Percentiles rank a stretch among this genome's conserved stretches.
Conservation (phyloP, 2,329 filamentous ascomycete genomes). For the Colletotrichum graminicola region DNA sequence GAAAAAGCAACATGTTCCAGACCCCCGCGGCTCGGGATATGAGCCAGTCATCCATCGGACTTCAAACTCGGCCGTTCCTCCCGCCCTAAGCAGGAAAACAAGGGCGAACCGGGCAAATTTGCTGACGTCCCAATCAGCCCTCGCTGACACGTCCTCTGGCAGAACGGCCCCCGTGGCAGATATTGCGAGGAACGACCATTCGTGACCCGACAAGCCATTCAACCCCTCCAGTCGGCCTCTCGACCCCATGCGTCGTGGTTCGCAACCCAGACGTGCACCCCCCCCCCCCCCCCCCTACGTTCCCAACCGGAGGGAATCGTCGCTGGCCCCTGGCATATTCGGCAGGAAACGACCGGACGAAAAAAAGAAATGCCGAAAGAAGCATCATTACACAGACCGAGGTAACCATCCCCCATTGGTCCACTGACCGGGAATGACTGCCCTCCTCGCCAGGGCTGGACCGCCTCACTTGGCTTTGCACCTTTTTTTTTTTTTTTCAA, state of each 20-base stretch:
- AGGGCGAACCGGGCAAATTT: neutral
- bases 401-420: conserved; percentile 1
- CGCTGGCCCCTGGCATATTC: conserved; percentile 26
- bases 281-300: neutral
- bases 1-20: conserved; percentile 20
- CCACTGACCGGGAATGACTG: conserved; percentile 10
- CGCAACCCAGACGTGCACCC: neutral
- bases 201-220: neutral
- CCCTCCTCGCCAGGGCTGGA: conserved; percentile 14
- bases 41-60: conserved; percentile 23
- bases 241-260: neutral
- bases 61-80: neutral
- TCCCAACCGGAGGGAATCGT: conserved; percentile 14
- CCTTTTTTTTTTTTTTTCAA: no score
- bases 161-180: neutral
- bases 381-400: conserved; percentile 10
- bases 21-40: conserved; percentile 22
- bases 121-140: neutral
- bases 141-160: neutral
- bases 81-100: neutral
- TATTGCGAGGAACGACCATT: neutral
- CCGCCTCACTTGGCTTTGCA: no score
- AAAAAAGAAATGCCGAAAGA: conserved; percentile 21
- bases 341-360: conserved; percentile 5
- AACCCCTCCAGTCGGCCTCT: neutral